Base-by-base conservation (phyloP, 106 monocot species). In the Agapanthus africanus region DNA sequence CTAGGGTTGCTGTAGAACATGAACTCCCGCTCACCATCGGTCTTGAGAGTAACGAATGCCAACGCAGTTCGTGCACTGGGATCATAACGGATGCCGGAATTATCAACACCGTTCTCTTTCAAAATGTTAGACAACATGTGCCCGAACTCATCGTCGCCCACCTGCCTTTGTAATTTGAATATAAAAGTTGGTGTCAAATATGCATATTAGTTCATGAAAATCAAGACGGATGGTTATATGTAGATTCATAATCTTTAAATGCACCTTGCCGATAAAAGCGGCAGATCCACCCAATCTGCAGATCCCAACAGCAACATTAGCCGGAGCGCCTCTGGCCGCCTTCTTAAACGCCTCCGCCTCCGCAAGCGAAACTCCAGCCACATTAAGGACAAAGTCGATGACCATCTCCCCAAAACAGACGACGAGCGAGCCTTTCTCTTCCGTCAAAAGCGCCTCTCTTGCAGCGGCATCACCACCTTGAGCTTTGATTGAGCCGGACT, bases 1-100 rank as follows among this genome's bases (percentile, higher is more conserved):
- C 80, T 80, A 0, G 71, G 80, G 54, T 80, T 65, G 35, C 75
- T 70, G 59, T 70, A 76, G 66, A 80, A 80, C 75, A 80, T 80
- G 65, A 80, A 80, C 65, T 80, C 66, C 1, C 80, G 74, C 32
- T 80, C 75, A 28, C 75, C 75, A 26, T 75, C 57, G 18, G 47
- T 47, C 26, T 34, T 74, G 13, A 79, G 69, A 1, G 79, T 79
- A 28, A 79, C 79, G 21, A 79, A 79, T n/a, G 79, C 79, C 0
- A 79, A 64, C 15, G 79, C 79, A 6, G 73, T 79, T 40, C 74
- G 54, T 37, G 79, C 79, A 18, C 34, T 30, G 8, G 67, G 0
- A 37, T 79, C 79, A 14, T 73, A 79, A 23, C 68, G 63, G 23
- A 74, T 40, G 35, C 73, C 79, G 9, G 68, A 68, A 26, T 74